A percentile compares a stretch with the other conserved stretches of the same genome.
Conservation (phyloP, 2,329 filamentous ascomycete species). For the Colletotrichum sp. region DNA sequence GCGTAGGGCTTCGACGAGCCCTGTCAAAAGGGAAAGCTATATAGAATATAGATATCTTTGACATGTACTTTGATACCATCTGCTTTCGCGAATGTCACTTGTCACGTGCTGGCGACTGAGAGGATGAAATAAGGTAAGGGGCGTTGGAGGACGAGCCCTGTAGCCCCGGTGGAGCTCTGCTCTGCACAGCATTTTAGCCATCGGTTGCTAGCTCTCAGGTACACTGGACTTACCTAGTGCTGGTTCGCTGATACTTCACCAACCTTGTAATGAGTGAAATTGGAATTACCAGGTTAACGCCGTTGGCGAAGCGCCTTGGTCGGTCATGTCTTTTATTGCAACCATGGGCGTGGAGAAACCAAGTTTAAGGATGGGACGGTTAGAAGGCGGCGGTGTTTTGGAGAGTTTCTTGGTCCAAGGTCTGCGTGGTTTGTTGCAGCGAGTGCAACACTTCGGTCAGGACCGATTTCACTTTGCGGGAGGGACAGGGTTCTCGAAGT, state of each 20-base stretch:
- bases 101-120: too few species aligned
- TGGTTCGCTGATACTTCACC: too few species aligned
- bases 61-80: not conserved
- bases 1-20: not conserved
- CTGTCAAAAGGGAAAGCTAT: not conserved
- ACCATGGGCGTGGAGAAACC: not conserved
- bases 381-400: not conserved
- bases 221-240: too few species aligned
- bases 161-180: too few species aligned
- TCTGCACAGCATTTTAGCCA: too few species aligned
- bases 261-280: too few species aligned
- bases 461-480: not conserved
- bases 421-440: not conserved
- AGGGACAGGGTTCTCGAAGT: not conserved
- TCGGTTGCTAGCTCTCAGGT: too few species aligned
- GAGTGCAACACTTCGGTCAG: not conserved
- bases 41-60: slow-evolving; percentile 12
- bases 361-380: not conserved
- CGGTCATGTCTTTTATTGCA: not conserved
- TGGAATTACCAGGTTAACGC: too few species aligned
- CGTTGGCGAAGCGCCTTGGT: not conserved
- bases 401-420: not conserved
- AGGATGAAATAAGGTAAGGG: too few species aligned
- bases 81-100: too few species aligned
- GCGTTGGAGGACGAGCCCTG: too few species aligned